A percentile compares a stretch with the other conserved stretches of the same genome.
These are phyloP conservation scores for Hygrophila difformis DNA, from an alignment of 257 asterid species.

Conservation along the genomic window DNA sequence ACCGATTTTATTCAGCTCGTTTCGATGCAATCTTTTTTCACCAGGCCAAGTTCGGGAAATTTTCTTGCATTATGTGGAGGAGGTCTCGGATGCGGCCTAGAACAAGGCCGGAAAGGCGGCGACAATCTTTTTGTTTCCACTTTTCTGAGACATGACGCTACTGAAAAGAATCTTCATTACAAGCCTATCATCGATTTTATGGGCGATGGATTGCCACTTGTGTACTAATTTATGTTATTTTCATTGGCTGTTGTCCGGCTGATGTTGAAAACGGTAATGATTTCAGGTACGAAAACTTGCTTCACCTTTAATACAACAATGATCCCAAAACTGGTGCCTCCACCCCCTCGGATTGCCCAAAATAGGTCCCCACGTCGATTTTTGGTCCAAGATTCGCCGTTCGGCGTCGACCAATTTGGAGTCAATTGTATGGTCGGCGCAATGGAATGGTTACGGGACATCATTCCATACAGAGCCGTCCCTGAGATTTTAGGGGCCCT, in stretches of 20 bases:
- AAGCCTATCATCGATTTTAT: constrained; percentile 19
- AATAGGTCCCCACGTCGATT: constrained; percentile 25
- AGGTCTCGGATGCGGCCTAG: constrained; percentile 28
- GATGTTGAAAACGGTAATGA: constrained; percentile 24
- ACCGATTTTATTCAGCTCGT: constrained; percentile 36
- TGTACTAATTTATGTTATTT: constrained; percentile 15
- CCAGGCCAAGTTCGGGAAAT: constrained; percentile 30
- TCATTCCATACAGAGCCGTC: no score
- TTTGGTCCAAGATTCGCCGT: constrained; percentile 16
- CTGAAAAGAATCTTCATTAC: constrained; percentile 14
- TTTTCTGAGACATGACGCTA: constrained; percentile 2
- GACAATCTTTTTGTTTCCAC: constrained; percentile 11
- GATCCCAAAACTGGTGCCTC: constrained; percentile 23
- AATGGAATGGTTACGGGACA: constrained; percentile 17
- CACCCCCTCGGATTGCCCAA: constrained; percentile 31
- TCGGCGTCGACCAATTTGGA: constrained; percentile 18
- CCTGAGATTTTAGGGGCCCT: no score
- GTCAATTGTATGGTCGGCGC: constrained; percentile 25
- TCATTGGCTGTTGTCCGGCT: constrained; percentile 14
- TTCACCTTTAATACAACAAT: constrained; percentile 19
- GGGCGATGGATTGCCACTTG: constrained; percentile 20
- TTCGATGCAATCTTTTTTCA: constrained; percentile 22
- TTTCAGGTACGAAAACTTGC: constrained; percentile 14
- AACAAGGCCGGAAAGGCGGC: constrained; percentile 21
- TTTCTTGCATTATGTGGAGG: constrained; percentile 17